Base-by-base conservation (phyloP, 2,329 filamentous ascomycete genomes). In the Fusarium burgessii region DNA sequence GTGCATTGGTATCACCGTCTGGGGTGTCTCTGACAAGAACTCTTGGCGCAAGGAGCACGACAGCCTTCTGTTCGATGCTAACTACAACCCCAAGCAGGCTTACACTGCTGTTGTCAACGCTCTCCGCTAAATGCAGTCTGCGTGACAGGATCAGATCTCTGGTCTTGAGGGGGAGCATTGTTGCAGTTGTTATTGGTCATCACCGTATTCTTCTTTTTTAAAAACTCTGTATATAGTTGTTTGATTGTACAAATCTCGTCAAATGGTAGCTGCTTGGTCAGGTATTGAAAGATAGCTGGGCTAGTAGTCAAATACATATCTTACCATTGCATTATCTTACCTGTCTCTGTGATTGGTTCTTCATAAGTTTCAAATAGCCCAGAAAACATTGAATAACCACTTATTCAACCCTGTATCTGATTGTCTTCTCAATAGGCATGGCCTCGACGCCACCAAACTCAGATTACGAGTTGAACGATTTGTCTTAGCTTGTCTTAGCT, bases 1-100 rank as follows among this genome's bases (percentile, higher is more conserved):
- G 77, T 92, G 90, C 76, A 85, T 91, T 8, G 89, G 90, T 55
- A 87, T 92, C 68, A 92, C 90, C 2, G 87, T 90, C 45, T 92
- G 90, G 85, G 85, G 85, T 66, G 83, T 86, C 25, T 79, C 82
- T 12, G 85, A 87, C 68, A 72, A 78, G 41, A 85, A 67, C 57
- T 67, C 64, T 41, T 67, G 64, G 64, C 63, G 64, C 43, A 54
- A 85, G 5, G 78, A 79, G 62, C 82, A 79, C 47, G 86, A 82
- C 75, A 85, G 86, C 5, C 81, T 89, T 18, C 80, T 90, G 18
- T 89, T 88, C 73, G 86, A 89, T 77, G 72, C 77, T 70, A 83
- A 79, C 77, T 89, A 82, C 76, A 78, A 80, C 69, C 82, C 86
- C 55, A 89, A 89, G 82, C 61, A 82, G 2, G 84, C 84, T 1